Base-by-base conservation (phyloP, 2,329 filamentous ascomycete species). In the Aspergillus hortae region DNA sequence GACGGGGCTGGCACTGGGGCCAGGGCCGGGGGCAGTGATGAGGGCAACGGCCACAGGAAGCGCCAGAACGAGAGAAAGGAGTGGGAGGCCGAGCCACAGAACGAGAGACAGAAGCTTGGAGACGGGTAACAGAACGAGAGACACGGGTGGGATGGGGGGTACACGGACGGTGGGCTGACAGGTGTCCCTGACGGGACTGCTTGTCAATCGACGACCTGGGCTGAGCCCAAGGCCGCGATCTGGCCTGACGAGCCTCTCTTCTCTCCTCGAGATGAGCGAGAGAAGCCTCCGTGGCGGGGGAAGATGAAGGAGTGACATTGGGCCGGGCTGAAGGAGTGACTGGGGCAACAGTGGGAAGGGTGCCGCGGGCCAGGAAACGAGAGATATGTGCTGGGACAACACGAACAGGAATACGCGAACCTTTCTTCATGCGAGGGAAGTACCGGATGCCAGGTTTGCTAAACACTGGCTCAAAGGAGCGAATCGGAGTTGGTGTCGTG, bases 331-430 rank as follows among this genome's bases (percentile, higher is more conserved):
- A 12, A 12, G 17, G 41, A 25, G 41, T 48, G 49, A 17, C 33
- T 17, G 9, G 40, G 15, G 40, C 45, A 33, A 48, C 48, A 38
- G 45, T 27, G 17, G 36, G 12, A 44, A 48, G 41, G 36, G 56
- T 30, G 27, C 27, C 27, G 11, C 27, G 7, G 10, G 27, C 27
- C 27, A 30, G 35, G 40, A 46, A 48, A 45, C 27, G 48, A 50
- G 48, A 12, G 40, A 43, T 21, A 27, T 51, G 36, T 19, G 46
- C 38, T 36, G 42, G 49, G 25, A 52, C 41, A 10, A 49, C 45
- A 53, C 54, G 55, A 51, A 58, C 33, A 32, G 61, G 56, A 15
- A 62, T 56, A 51, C 55, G 56, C 10, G 60, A 61, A 14, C 55
- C 55, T 35, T 52, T 48, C 38, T 56, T 47, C 43, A 49, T 41